Percentiles rank a stretch among this genome's conserved stretches.
Conservation (phyloP, 768 basidiomycete species). For the Lepiota subincarnata region DNA sequence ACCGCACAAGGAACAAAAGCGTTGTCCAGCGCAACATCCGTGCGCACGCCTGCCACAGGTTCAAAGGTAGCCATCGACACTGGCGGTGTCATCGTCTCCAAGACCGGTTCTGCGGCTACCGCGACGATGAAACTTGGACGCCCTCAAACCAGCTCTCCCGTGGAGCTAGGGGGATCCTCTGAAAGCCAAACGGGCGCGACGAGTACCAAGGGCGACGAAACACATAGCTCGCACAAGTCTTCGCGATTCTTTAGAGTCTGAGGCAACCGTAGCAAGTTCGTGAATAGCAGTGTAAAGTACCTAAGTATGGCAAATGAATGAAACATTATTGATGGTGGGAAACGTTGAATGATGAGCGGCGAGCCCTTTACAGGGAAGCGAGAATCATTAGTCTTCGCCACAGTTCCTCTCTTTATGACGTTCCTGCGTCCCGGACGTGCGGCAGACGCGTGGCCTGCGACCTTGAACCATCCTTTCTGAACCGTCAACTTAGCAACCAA, state of each 20-base stretch:
- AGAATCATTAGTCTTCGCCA: not conserved
- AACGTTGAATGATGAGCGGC: not conserved
- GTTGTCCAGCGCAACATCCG: not conserved
- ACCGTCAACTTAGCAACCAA: not conserved
- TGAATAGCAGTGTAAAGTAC: no score
- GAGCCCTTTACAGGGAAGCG: no score
- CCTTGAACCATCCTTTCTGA: not conserved
- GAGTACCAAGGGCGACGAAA: not conserved
- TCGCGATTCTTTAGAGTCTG: conserved; percentile 7
- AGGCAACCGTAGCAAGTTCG: not conserved
- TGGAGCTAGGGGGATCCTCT: no score
- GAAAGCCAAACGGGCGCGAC: not conserved
- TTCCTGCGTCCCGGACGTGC: not conserved
- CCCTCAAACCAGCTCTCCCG: no score
- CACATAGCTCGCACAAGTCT: not conserved
- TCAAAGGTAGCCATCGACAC: no score
- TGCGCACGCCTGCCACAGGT: no score
- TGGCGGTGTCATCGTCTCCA: not conserved
- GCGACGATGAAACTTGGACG: not conserved
- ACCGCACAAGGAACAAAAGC: not conserved
- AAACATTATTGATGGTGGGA: not conserved
- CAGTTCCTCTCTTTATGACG: not conserved
- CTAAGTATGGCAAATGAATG: not conserved
- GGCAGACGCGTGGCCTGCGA: conserved; percentile 8
- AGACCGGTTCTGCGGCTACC: not conserved